Evolutionary conservation across 176 grass and related monocot species (phyloP).

Genomic region (Panicum miliaceum): DNA sequence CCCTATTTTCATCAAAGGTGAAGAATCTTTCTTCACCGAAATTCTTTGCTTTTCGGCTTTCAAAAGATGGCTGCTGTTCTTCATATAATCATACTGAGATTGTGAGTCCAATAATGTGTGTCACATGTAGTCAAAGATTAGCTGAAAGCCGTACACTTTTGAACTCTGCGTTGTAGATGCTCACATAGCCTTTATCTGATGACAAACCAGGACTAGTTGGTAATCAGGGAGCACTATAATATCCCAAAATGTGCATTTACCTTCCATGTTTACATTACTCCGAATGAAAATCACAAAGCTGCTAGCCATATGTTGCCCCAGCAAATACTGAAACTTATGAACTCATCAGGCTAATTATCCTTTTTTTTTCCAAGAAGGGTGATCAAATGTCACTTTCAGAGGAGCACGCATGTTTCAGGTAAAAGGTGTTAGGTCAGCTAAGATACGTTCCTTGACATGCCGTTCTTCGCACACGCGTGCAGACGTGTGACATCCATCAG

Average conservation of each 20-base stretch:
- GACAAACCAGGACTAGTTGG: background rate
- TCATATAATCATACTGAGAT: background rate
- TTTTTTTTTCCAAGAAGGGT: background rate
- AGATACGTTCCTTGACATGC: constrained; percentile 15
- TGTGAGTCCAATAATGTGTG: constrained; percentile 1
- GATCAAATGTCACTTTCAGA: constrained; percentile 23
- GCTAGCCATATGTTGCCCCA: background rate
- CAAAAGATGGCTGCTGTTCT: background rate
- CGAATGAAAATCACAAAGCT: background rate
- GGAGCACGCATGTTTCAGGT: background rate
- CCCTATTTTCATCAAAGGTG: background rate
- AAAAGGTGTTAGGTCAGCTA: constrained; percentile 6
- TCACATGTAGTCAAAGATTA: constrained; percentile 6
- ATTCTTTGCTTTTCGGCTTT: background rate
- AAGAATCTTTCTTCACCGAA: constrained; percentile 4
- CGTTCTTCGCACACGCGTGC: constrained; percentile 19
- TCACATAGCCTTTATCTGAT: constrained; percentile 6
- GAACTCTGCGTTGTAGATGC: background rate
- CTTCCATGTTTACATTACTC: background rate
- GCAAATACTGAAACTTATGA: background rate
- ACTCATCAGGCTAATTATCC: background rate
- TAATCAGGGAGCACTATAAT: background rate
- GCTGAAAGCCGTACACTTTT: constrained; percentile 6
- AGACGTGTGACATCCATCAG: constrained; percentile 4
- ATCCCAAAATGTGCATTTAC: background rate